phyloP scores from a whole-genome alignment of 768 basidiomycete species.

The Termitomyces sp. region DNA sequence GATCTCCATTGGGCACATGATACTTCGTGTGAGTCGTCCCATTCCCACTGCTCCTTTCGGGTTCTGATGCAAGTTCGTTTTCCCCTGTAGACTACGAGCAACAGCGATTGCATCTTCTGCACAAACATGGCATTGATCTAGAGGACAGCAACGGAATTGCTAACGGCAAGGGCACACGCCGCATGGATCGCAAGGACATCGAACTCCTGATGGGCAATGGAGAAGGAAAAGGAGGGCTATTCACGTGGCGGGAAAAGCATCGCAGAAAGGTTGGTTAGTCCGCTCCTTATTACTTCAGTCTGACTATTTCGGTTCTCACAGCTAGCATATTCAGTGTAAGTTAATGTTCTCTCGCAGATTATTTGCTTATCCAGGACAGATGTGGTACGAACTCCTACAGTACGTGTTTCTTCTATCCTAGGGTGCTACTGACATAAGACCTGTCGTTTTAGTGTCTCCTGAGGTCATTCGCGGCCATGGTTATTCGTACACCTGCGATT shows the following conservation, averaged over 20 bases:
- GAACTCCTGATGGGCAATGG: slow-evolving; percentile 84
- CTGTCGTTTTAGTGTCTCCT: slow-evolving; percentile 66
- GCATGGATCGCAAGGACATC: slow-evolving; percentile 78
- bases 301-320: slow-evolving; percentile 29
- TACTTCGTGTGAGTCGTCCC: slow-evolving; percentile 65
- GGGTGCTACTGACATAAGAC: background rate
- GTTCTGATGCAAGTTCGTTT: slow-evolving; percentile 15
- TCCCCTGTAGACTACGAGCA: slow-evolving; percentile 82
- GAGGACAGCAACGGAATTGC: slow-evolving; percentile 68
- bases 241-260: slow-evolving; percentile 96
- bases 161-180: slow-evolving; percentile 73
- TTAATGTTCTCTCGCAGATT: slow-evolving; percentile 14
- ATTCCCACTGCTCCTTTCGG: slow-evolving; percentile 6
- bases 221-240: slow-evolving; percentile 77
- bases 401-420: slow-evolving; percentile 37
- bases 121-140: slow-evolving; percentile 94
- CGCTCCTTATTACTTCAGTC: slow-evolving; percentile 22
- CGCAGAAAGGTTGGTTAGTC: slow-evolving; percentile 69
- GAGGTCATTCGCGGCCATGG: slow-evolving; percentile 90
- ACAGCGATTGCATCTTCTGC: slow-evolving; percentile 82
- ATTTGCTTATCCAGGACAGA: slow-evolving; percentile 38
- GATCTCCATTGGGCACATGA: slow-evolving; percentile 98
- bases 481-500: slow-evolving; percentile 93
- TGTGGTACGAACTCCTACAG: slow-evolving; percentile 88
- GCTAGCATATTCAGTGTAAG: slow-evolving; percentile 87